A percentile compares a stretch with the other conserved stretches of the same genome.
These are phyloP conservation scores for Asterophora parasitica DNA, from an alignment of 768 basidiomycete species.

Conservation along the genomic window DNA sequence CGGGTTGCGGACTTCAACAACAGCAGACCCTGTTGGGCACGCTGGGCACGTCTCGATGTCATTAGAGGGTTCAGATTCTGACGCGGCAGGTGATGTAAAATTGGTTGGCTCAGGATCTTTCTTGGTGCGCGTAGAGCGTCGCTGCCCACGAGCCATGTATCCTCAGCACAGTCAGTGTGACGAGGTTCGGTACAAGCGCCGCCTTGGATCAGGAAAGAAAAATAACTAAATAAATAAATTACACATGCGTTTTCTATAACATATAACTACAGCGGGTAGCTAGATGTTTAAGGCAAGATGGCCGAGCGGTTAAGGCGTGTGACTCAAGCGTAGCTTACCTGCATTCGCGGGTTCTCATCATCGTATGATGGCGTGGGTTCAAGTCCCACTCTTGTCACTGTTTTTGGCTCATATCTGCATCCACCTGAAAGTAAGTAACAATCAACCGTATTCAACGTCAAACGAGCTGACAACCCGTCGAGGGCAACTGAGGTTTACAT, in stretches of 20 bases:
- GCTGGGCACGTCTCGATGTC: slow-evolving; percentile 43
- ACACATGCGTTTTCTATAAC: too few species aligned
- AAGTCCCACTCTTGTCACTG: slow-evolving; percentile 27
- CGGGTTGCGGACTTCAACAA: slow-evolving; percentile 25
- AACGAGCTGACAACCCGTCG: too few species aligned
- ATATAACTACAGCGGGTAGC: too few species aligned
- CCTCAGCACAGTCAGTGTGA: too few species aligned
- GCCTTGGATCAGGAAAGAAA: too few species aligned
- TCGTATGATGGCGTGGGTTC: slow-evolving; percentile 25
- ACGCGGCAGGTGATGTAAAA: slow-evolving; percentile 24
- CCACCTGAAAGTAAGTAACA: too few species aligned
- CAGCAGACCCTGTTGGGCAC: slow-evolving; percentile 38
- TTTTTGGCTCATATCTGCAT: too few species aligned
- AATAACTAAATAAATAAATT: too few species aligned
- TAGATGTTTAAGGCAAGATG: too few species aligned
- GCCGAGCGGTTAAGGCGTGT: slow-evolving; percentile 45
- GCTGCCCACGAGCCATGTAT: slow-evolving; percentile 41
- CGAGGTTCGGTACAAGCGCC: too few species aligned
- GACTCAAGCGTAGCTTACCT: slow-evolving; percentile 36
- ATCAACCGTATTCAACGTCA: too few species aligned
- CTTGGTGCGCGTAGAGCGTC: slow-evolving; percentile 36
- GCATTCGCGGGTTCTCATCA: slow-evolving; percentile 25
- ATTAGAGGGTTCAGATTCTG: slow-evolving; percentile 16
- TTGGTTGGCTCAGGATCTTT: slow-evolving; percentile 31
- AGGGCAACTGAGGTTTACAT: too few species aligned